Evolutionary conservation across 805 yeast species (phyloP).

Genomic region (Teunomyces barrocoloradensis): DNA sequence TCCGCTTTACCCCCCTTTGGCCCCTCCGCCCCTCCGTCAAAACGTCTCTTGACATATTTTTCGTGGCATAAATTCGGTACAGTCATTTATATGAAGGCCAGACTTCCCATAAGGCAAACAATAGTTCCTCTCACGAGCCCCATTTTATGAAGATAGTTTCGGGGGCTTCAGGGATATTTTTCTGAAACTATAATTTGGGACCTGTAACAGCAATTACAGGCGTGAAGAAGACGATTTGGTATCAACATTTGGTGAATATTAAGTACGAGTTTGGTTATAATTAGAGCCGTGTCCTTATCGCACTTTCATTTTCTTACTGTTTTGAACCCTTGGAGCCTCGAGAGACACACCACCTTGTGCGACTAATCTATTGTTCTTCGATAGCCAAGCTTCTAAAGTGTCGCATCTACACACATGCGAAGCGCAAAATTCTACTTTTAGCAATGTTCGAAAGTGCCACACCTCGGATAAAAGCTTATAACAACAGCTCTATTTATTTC

Average conservation of each 20-base stretch:
- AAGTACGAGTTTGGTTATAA: neutral
- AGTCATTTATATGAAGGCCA: neutral
- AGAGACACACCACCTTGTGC: neutral
- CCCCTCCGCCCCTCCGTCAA: neutral
- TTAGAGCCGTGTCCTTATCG: neutral
- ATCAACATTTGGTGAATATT: neutral
- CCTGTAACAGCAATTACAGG: neutral
- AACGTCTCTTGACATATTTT: neutral
- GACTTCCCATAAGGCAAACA: too few species aligned
- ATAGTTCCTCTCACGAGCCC: too few species aligned
- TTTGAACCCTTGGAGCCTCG: neutral
- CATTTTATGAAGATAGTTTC: neutral
- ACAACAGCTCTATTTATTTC: neutral
- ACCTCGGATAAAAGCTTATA: neutral
- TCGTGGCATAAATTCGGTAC: neutral
- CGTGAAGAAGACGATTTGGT: neutral
- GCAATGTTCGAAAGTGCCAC: neutral
- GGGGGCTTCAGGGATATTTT: neutral
- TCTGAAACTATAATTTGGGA: neutral
- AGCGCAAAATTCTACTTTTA: neutral
- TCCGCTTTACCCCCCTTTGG: neutral
- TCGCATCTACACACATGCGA: neutral
- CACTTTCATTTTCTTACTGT: neutral
- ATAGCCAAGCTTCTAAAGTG: neutral
- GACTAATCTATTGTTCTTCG: neutral